Conservation (phyloP, 2,329 filamentous ascomycete species). For the Xylariaceae sp. region DNA sequence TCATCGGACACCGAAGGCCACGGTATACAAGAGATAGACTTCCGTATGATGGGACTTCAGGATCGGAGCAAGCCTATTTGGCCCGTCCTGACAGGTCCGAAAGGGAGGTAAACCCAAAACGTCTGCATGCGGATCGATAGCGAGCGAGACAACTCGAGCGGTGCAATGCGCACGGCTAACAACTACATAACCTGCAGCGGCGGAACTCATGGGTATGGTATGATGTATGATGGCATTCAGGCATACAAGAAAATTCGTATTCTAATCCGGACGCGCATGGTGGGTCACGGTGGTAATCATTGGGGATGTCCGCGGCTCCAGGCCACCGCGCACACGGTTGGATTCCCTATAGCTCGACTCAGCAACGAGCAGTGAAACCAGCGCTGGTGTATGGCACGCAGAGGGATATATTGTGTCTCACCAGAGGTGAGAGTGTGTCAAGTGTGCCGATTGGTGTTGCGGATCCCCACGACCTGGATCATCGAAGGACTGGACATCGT, state of each 20-base stretch:
- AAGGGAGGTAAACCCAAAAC: conserved; percentile 10
- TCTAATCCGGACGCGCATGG: conserved; percentile 25
- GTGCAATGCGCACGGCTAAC: conserved; percentile 2
- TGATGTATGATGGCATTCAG: conserved; percentile 11
- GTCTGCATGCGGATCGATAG: conserved; percentile 1
- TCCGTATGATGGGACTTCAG: conserved; percentile 31
- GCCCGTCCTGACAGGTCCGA: conserved; percentile 28
- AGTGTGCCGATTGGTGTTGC: conserved; percentile 11
- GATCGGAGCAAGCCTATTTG: conserved; percentile 21
- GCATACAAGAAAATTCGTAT: conserved; percentile 19
- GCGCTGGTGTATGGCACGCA: conserved; percentile 7
- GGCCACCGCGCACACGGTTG: conserved; percentile 25
- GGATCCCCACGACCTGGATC: conserved; percentile 14
- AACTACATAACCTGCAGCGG: neutral
- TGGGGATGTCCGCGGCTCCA: conserved; percentile 33
- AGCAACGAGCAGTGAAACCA: conserved; percentile 13
- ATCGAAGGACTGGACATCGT: conserved; percentile 14
- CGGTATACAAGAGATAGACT: conserved; percentile 34
- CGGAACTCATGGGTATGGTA: conserved; percentile 1
- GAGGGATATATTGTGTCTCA: conserved; percentile 24
- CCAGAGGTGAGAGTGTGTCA: conserved; percentile 11
- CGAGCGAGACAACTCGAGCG: neutral
- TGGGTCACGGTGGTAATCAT: conserved; percentile 29
- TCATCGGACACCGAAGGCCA: conserved; percentile 41
- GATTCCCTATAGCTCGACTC: conserved; percentile 20